A percentile compares a stretch with the other conserved stretches of the same genome.
Evolutionary conservation across 768 basidiomycete genomes (phyloP).

Genomic region (Fomitopsis serialis): DNA sequence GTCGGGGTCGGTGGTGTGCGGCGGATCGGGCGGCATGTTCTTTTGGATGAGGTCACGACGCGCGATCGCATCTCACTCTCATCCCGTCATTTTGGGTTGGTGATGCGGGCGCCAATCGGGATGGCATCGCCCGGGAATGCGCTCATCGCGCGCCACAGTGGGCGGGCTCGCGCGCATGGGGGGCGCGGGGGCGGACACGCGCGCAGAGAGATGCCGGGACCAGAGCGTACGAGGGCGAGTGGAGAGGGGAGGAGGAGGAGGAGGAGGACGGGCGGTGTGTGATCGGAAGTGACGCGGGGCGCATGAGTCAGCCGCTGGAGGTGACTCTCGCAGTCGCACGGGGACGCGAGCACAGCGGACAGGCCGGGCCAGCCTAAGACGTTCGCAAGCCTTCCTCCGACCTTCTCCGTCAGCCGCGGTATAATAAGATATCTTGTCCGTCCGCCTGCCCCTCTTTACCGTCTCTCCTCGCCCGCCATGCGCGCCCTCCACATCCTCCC

Average conservation of each 20-base stretch:
- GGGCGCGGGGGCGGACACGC: neutral
- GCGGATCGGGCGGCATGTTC: neutral
- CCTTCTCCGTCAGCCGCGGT: conserved; percentile 6
- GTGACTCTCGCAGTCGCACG: no score
- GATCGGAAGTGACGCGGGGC: neutral
- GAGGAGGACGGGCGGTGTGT: neutral
- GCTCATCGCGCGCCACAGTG: neutral
- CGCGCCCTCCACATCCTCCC: conserved; percentile 19
- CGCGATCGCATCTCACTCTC: neutral
- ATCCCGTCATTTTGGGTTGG: neutral
- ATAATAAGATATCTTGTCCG: neutral
- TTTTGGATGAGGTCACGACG: conserved; percentile 6
- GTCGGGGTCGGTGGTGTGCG: conserved; percentile 4
- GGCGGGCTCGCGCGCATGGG: neutral
- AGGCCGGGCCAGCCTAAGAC: neutral
- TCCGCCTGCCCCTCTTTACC: conserved; percentile 8
- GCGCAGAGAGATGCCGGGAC: neutral
- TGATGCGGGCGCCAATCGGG: neutral
- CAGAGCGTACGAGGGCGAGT: neutral
- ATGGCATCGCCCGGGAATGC: neutral
- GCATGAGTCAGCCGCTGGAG: conserved; percentile 12
- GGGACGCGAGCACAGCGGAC: neutral
- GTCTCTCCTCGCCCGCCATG: conserved; percentile 24
- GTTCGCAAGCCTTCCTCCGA: conserved; percentile 18
- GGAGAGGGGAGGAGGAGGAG: neutral